A percentile compares a stretch with the other conserved stretches of the same genome.
phyloP scores from a whole-genome alignment of 805 yeast genomes.

The Metschnikowia continentalis region DNA sequence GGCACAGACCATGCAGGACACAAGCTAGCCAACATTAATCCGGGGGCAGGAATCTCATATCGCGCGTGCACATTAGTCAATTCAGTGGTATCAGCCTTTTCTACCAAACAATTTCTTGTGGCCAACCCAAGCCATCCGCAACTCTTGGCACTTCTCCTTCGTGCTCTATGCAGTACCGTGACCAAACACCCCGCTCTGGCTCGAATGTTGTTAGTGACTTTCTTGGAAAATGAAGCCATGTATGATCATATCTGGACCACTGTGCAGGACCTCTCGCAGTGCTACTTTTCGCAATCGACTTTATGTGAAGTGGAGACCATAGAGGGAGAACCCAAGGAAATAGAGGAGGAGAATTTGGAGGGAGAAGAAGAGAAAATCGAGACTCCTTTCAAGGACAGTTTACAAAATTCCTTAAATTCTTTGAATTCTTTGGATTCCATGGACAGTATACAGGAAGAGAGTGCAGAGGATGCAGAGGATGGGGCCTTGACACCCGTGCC shows the following conservation, averaged over 20 bases:
- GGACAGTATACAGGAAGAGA: neutral
- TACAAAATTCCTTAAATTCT: too few relatives aligned
- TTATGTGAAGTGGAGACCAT: neutral
- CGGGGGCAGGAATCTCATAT: slow-evolving; percentile 47
- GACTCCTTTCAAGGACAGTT: neutral
- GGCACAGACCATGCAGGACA: slow-evolving; percentile 19
- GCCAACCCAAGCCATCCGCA: slow-evolving; percentile 48
- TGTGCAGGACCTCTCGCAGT: slow-evolving; percentile 1
- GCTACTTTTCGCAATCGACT: neutral
- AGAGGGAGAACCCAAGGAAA: neutral
- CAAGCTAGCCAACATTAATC: slow-evolving; percentile 28
- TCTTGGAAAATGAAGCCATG: slow-evolving; percentile 39
- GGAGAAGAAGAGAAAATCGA: neutral
- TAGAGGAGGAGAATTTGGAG: too few relatives aligned
- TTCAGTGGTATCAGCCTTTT: slow-evolving; percentile 39
- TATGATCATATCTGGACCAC: slow-evolving; percentile 32
- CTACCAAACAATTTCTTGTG: slow-evolving; percentile 31
- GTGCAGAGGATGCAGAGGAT: slow-evolving; percentile 9
- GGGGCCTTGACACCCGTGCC: slow-evolving; percentile 44
- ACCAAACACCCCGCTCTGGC: slow-evolving; percentile 50
- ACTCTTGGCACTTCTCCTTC: slow-evolving; percentile 52
- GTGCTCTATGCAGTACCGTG: slow-evolving; percentile 51
- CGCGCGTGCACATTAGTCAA: slow-evolving; percentile 45
- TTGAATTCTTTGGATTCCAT: neutral
- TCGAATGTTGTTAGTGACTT: slow-evolving; percentile 48